phyloP scores from a whole-genome alignment of 306 rosid genomes.

The Potentilla sterilis region DNA sequence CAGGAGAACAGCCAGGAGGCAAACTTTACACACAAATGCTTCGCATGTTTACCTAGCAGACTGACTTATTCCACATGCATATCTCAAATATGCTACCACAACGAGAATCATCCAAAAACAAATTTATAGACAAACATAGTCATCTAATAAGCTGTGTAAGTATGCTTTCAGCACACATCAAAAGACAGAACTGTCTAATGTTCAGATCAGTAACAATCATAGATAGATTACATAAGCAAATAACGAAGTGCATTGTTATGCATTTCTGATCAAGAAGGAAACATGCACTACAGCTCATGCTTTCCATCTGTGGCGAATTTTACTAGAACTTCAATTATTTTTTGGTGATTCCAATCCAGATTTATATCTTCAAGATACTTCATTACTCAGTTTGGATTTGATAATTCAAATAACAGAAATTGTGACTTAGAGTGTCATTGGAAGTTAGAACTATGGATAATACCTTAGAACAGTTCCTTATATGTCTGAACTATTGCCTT shows the following conservation, averaged over 20 bases:
- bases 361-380: neutral
- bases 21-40: neutral
- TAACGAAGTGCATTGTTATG: neutral
- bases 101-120: neutral
- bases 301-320: neutral
- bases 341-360: neutral
- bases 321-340: neutral
- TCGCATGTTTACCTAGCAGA: neutral
- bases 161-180: neutral
- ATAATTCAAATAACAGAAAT: neutral
- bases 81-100: slow-evolving; percentile 9
- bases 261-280: neutral
- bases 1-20: neutral
- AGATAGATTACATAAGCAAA: neutral
- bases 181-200: neutral
- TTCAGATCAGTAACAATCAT: neutral
- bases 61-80: neutral
- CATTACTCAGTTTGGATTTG: neutral
- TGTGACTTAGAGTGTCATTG: neutral
- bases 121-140: neutral
- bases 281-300: neutral
- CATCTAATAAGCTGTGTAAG: neutral
- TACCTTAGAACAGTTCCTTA: neutral
- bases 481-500: neutral
- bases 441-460: neutral